Evolutionary conservation across 306 rosid species (phyloP).

Genomic region (Neltuma alba): DNA sequence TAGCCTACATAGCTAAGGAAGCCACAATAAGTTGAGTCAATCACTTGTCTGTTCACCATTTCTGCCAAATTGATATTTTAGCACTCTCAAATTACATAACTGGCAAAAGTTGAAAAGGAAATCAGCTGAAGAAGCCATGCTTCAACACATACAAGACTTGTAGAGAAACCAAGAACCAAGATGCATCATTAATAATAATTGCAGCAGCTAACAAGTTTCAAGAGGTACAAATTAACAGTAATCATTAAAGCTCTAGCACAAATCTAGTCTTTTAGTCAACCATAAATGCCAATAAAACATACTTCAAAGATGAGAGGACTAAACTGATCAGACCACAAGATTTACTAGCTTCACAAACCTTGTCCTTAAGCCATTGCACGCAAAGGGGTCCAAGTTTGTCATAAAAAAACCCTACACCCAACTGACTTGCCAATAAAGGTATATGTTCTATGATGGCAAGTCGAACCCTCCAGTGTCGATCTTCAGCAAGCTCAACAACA

Average conservation of each 20-base stretch:
- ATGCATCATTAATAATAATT: background rate
- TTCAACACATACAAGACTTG: background rate
- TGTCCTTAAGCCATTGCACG: conserved; percentile 98
- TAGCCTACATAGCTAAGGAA: conserved; percentile 2
- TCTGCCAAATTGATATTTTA: conserved; percentile 6
- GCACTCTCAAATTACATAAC: background rate
- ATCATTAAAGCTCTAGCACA: conserved; percentile 18
- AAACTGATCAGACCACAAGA: conserved; percentile 7
- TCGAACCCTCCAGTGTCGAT: conserved; percentile 95
- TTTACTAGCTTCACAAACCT: conserved; percentile 57
- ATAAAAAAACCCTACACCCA: conserved; percentile 91
- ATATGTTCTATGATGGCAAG: conserved; percentile 94
- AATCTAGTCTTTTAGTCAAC: conserved; percentile 10
- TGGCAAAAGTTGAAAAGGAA: background rate
- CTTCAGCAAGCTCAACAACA: conserved; percentile 97
- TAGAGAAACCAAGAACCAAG: conserved; percentile 7
- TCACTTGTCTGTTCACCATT: conserved; percentile 8
- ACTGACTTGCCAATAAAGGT: conserved; percentile 92
- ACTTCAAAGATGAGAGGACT: conserved; percentile 22
- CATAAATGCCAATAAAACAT: background rate
- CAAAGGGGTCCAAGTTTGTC: conserved; percentile 97
- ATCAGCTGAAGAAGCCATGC: background rate
- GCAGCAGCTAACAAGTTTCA: background rate
- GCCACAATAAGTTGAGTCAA: background rate
- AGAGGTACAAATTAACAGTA: background rate